A percentile compares a stretch with the other conserved stretches of the same genome.
Conservation (phyloP, 306 rosid species). For the Hylodesmum podocarpum region DNA sequence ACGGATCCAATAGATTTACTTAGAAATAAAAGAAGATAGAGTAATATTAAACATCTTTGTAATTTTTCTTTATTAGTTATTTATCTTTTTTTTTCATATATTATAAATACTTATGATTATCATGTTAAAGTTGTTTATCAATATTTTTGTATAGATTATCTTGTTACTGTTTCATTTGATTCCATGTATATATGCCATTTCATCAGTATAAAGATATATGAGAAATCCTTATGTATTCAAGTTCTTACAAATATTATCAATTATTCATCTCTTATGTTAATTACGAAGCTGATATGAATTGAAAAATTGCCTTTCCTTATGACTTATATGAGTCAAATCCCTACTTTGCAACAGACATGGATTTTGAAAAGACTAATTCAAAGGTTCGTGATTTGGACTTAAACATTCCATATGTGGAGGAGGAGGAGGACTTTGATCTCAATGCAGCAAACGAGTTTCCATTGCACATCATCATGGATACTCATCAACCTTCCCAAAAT, state of each 20-base stretch:
- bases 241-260: background rate
- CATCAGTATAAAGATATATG: background rate
- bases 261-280: background rate
- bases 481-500: background rate
- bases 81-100: too few relatives aligned
- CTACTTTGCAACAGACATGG: background rate
- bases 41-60: too few relatives aligned
- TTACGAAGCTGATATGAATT: background rate
- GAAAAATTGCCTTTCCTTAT: background rate
- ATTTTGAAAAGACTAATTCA: background rate
- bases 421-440: background rate
- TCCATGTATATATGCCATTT: too few relatives aligned
- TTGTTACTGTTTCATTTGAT: too few relatives aligned
- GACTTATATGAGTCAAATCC: background rate
- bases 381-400: slow-evolving; percentile 14
- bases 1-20: too few relatives aligned
- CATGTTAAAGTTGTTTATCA: too few relatives aligned
- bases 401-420: slow-evolving; percentile 15
- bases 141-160: too few relatives aligned
- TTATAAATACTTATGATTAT: too few relatives aligned
- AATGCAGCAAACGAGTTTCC: background rate
- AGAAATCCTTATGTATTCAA: background rate
- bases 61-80: too few relatives aligned
- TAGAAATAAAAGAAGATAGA: too few relatives aligned
- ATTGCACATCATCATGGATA: background rate